Evolutionary conservation across 495 filamentous ascomycete genomes (phyloP).

Genomic region (Penicillium crystallinum): DNA sequence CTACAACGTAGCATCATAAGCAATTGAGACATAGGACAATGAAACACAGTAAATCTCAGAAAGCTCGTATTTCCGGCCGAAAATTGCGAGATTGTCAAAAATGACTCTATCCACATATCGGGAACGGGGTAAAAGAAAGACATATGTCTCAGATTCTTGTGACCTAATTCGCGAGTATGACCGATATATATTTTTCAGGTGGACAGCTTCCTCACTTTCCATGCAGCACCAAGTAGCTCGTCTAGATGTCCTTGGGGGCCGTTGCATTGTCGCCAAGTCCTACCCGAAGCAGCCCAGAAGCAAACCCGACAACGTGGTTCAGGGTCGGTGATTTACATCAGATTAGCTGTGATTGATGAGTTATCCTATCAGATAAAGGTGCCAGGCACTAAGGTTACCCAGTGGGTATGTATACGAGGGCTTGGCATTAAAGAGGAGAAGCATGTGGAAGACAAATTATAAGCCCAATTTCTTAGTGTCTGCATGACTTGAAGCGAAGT

Average conservation of each 20-base stretch:
- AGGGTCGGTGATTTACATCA: not conserved
- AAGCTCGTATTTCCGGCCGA: not conserved
- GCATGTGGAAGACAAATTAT: not conserved
- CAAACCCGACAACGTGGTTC: not conserved
- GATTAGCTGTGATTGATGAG: not conserved
- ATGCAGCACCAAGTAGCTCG: not conserved
- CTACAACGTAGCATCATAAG: not conserved
- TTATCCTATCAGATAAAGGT: not conserved
- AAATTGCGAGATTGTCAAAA: not conserved
- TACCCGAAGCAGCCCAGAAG: not conserved
- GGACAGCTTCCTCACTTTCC: no score
- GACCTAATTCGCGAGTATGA: not conserved
- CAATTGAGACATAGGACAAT: not conserved
- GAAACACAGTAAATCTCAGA: not conserved
- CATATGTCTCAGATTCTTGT: not conserved
- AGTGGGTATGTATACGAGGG: not conserved
- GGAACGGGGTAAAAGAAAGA: not conserved
- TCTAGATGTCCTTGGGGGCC: not conserved
- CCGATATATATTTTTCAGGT: not conserved
- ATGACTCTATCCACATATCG: not conserved
- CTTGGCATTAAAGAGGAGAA: not conserved
- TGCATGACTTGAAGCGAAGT: not conserved
- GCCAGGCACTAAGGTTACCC: not conserved
- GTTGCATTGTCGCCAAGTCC: not conserved
- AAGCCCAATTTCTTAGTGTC: not conserved